These are phyloP conservation scores for Podila horticola DNA, from an alignment of 192 early-diverging fungal species.

Conservation along the genomic window DNA sequence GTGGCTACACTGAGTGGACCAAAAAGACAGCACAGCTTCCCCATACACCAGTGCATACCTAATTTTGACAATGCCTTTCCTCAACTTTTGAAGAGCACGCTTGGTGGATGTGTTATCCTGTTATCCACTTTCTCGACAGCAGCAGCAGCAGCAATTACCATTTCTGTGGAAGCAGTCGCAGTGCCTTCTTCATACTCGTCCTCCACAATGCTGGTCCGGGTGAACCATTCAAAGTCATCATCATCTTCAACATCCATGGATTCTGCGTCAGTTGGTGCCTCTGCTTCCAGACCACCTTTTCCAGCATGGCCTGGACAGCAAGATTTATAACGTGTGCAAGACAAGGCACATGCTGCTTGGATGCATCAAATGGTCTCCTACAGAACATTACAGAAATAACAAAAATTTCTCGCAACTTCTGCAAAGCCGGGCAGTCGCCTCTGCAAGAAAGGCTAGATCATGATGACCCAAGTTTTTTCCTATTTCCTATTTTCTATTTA, in stretches of 20 bases:
- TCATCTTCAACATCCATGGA: constrained; percentile 14
- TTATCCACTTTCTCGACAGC: no score
- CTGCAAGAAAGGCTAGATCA: no score
- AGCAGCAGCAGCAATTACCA: no score
- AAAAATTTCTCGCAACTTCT: no score
- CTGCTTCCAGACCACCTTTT: constrained; percentile 18
- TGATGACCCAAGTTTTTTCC: no score
- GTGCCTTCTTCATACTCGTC: background rate
- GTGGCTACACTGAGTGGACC: background rate
- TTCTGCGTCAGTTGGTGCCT: constrained; percentile 13
- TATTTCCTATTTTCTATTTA: no score
- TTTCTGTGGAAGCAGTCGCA: no score
- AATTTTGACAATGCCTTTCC: constrained; percentile 35
- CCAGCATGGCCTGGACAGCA: constrained; percentile 34
- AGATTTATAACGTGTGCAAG: constrained; percentile 32
- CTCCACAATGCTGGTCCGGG: constrained; percentile 6
- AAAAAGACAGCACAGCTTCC: background rate
- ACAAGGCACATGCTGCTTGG: constrained; percentile 26
- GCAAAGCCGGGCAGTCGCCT: no score
- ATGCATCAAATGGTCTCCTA: constrained; percentile 15
- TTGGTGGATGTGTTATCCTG: no score
- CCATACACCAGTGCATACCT: constrained; percentile 4
- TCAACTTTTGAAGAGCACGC: constrained; percentile 22
- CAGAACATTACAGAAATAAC: background rate
- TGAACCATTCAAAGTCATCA: constrained; percentile 18